Conservation (phyloP, 805 yeast genomes). For the Maudiozyma pseudohumilis region DNA sequence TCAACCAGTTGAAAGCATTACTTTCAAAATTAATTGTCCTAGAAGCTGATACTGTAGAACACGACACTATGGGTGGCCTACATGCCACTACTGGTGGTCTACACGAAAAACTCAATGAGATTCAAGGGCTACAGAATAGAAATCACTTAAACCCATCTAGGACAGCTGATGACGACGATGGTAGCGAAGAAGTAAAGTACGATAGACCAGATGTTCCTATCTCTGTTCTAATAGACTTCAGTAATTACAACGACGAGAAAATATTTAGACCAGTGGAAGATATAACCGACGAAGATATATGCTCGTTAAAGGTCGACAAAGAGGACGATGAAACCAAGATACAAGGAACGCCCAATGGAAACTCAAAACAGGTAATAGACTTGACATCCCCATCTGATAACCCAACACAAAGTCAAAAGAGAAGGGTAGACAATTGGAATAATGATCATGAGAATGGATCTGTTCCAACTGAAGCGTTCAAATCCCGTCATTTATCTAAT, state of each 20-base stretch:
- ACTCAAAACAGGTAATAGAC: no score
- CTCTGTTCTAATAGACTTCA: constrained; percentile 13
- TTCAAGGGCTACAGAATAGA: not conserved
- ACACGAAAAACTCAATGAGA: no score
- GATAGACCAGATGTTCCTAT: constrained; percentile 18
- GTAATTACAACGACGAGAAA: constrained; percentile 10
- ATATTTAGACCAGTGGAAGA: constrained; percentile 7
- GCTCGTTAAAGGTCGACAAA: not conserved
- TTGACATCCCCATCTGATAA: no score
- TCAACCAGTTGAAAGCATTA: constrained; percentile 3
- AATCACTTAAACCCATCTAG: not conserved
- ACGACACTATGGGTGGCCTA: not conserved
- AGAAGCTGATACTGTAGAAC: constrained; percentile 2
- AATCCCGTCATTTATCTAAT: no score
- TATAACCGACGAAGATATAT: constrained; percentile 4
- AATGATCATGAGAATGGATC: no score
- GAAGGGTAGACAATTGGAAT: no score
- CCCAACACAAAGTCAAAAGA: no score
- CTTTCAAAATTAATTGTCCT: constrained; percentile 4
- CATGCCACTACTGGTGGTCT: not conserved
- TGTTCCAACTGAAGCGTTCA: no score
- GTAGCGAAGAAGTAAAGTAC: constrained; percentile 4
- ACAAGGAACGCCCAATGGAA: no score
- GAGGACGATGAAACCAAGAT: not conserved
- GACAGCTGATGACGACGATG: not conserved